Conservation (phyloP, 306 rosid genomes). For the Fragaria iinumae region DNA sequence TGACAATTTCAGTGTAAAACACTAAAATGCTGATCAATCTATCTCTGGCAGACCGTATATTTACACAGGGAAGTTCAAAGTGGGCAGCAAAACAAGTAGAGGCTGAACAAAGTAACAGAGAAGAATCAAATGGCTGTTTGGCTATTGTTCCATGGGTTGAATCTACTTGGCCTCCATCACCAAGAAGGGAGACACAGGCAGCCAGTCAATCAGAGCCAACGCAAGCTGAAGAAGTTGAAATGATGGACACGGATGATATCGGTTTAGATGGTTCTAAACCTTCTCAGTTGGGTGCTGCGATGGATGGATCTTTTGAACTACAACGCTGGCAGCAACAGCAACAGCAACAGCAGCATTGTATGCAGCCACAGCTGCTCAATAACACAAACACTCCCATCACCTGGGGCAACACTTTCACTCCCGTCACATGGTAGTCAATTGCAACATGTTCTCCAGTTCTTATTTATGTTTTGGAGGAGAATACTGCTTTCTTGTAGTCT, state of each 20-base stretch:
- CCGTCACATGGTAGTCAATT: slow-evolving; percentile 17
- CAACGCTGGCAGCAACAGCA: slow-evolving; percentile 31
- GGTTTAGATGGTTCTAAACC: background rate
- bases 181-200: slow-evolving; percentile 19
- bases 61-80: slow-evolving; percentile 19
- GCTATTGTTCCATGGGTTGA: slow-evolving; percentile 52
- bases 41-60: slow-evolving; percentile 21
- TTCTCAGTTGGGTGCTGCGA: slow-evolving; percentile 7
- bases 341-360: slow-evolving; percentile 9
- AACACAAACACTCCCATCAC: slow-evolving; percentile 21
- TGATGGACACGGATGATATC: slow-evolving; percentile 48
- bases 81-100: slow-evolving; percentile 3
- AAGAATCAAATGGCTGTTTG: slow-evolving; percentile 28
- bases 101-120: background rate
- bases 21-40: background rate
- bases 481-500: background rate
- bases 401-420: slow-evolving; percentile 22
- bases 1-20: background rate
- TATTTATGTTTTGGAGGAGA: too few species aligned
- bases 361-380: slow-evolving; percentile 21
- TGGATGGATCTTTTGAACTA: slow-evolving; percentile 18
- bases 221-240: slow-evolving; percentile 33
- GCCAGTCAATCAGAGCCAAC: slow-evolving; percentile 10
- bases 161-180: slow-evolving; percentile 13
- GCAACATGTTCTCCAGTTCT: background rate